Percentiles rank a stretch among this genome's conserved stretches.
Evolutionary conservation across 371 early-diverging fungal genomes (phyloP).

Genomic region (Capillidium heterosporum): DNA sequence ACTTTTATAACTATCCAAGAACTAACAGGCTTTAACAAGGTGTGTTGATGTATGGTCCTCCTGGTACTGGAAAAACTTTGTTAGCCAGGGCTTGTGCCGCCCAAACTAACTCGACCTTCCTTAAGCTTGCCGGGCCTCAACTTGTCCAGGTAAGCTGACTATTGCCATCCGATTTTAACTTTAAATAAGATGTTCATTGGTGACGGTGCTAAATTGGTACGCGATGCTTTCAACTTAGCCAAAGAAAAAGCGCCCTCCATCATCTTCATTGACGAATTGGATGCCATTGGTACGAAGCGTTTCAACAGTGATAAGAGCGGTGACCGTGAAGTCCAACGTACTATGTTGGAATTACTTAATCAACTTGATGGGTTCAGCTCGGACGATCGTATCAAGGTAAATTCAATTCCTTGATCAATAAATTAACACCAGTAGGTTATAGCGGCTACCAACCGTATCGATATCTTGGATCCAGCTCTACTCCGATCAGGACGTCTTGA

Average conservation of each 20-base stretch:
- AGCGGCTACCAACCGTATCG: constrained; percentile 99
- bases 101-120: constrained; percentile 90
- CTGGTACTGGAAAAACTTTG: constrained; percentile 93
- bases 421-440: constrained; percentile 49
- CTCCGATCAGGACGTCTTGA: constrained; percentile 98
- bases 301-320: constrained; percentile 96
- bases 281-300: constrained; percentile 99
- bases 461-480: constrained; percentile 99
- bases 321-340: constrained; percentile 99
- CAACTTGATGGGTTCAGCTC: constrained; percentile 98
- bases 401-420: constrained; percentile 1
- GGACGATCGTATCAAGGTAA: constrained; percentile 89
- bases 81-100: constrained; percentile 97
- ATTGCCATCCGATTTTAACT: neutral
- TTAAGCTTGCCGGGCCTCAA: constrained; percentile 96
- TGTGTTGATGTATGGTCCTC: constrained; percentile 97
- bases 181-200: constrained; percentile 91
- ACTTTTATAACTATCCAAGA: neutral
- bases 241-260: constrained; percentile 98
- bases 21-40: constrained; percentile 14
- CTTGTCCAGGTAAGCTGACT: constrained; percentile 60
- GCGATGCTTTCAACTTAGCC: constrained; percentile 97
- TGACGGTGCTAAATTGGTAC: constrained; percentile 97
- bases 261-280: constrained; percentile 99
- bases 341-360: constrained; percentile 98